Base-by-base conservation (phyloP, 306 rosid genomes). In the Cucurbita argyrosperma region DNA sequence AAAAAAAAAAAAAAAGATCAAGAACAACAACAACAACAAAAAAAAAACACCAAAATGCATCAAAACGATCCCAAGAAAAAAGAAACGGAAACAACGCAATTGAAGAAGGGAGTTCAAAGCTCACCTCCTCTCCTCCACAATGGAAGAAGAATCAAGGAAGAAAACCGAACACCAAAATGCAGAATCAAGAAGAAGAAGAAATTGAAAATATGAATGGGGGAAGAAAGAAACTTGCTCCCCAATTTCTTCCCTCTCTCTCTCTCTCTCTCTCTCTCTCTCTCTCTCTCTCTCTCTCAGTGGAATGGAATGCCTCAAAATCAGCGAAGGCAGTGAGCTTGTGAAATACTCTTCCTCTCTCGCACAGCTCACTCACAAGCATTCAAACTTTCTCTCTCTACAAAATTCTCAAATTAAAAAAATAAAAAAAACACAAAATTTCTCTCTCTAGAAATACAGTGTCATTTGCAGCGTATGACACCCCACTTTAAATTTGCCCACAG, bases 401-500 rank as follows among this genome's bases (percentile, higher is more conserved):
- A 53, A 2, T 30, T 2, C 35, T 30, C 4, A 3, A 30, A 30
- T 30, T 30, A 30, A 30, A 30, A 30, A 30, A 30, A 2, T 30
- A 30, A 53, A 4, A 13, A 42, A 16, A 42, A 55, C 72, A 52
- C 16, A 30, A 23, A 62, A 4, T 77, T 67, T 60, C 76, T 26
- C 75, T 62, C 38, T 2, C 71, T 11, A 39, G 15, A 42, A 77
- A 76, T 66, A 14, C 42, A 70, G 26, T 50, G 40, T 10, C 74
- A 68, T 47, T 12, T 23, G 35, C 57, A 68, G 38, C 21, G n/a
- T 19, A 19, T 46, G 52, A 39, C 72, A 43, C 39, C 56, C 40
- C 40, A 50, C 60, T 72, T 73, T 76, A 71, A 71, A 79, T 80
- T 78, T 80, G 88, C 86, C 90, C 90, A 87, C 83, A 81, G 86